Evolutionary conservation across 2,329 filamentous ascomycete genomes (phyloP).

Genomic region (Cadophora luteo-olivacea): DNA sequence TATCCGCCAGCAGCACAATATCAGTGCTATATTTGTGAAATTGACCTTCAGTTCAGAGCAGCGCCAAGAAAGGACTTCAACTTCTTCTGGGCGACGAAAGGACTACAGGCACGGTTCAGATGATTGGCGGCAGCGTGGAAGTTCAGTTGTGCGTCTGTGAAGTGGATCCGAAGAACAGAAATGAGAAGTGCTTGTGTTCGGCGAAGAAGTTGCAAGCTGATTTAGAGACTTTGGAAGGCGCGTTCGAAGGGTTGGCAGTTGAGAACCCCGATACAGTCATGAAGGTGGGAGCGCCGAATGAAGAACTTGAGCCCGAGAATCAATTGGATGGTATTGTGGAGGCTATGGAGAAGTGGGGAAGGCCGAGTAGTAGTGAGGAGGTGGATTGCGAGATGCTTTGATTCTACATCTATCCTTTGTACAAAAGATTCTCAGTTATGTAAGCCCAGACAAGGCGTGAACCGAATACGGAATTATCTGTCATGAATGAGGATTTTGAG

Average conservation of each 20-base stretch:
- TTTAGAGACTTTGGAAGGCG: not conserved
- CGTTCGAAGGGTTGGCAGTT: not conserved
- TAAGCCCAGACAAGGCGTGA: too few species aligned
- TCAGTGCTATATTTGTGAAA: not conserved
- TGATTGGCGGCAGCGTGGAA: not conserved
- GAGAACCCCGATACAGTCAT: not conserved
- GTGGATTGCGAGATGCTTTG: not conserved
- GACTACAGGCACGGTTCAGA: not conserved
- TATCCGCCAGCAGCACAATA: not conserved
- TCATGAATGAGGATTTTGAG: too few species aligned
- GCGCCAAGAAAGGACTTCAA: not conserved
- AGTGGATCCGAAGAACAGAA: not conserved
- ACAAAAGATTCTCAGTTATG: not conserved
- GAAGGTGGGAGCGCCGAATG: not conserved
- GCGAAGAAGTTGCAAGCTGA: not conserved
- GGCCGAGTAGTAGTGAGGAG: not conserved
- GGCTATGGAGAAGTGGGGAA: not conserved
- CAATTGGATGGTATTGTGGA: not conserved
- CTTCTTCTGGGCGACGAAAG: not conserved
- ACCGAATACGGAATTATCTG: too few species aligned
- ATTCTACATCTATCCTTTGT: not conserved
- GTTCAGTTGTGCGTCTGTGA: not conserved
- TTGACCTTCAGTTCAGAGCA: not conserved
- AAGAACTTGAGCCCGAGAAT: not conserved
- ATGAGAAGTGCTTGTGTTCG: not conserved